These are phyloP conservation scores for Hypoxylon lenormandii DNA, from an alignment of 495 filamentous ascomycete genomes.

Conservation along the genomic window DNA sequence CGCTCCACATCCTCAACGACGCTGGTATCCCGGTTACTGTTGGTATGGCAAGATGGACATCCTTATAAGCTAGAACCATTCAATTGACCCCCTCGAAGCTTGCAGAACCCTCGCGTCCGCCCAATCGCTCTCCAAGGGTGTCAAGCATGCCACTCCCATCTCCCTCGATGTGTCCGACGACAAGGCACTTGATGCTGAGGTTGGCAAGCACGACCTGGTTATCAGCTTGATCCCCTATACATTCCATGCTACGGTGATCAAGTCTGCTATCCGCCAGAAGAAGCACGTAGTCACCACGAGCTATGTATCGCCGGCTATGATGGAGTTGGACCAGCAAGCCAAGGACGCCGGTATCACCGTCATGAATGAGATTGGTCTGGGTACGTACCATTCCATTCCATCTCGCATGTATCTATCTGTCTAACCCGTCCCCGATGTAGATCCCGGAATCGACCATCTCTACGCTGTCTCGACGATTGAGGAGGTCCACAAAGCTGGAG, in stretches of 20 bases:
- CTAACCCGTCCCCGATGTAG: constrained; percentile 8
- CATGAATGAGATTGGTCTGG: constrained; percentile 96
- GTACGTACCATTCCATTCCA: constrained; percentile 52
- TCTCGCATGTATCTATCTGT: neutral
- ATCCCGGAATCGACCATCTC: constrained; percentile 68
- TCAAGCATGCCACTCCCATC: constrained; percentile 77
- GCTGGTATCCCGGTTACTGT: constrained; percentile 83
- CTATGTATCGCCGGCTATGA: constrained; percentile 92
- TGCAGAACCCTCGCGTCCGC: constrained; percentile 86
- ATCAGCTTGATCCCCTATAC: constrained; percentile 92
- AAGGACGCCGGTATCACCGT: constrained; percentile 96
- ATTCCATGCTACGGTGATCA: constrained; percentile 89
- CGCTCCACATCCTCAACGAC: constrained; percentile 79
- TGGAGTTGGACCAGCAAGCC: constrained; percentile 81
- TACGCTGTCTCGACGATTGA: constrained; percentile 92
- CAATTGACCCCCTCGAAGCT: constrained; percentile 61
- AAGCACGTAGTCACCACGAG: constrained; percentile 97
- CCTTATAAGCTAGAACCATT: neutral
- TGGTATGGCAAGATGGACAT: constrained; percentile 66
- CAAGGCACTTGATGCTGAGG: constrained; percentile 78
- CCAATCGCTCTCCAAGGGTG: constrained; percentile 75
- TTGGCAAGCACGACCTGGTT: constrained; percentile 81
- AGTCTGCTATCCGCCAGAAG: constrained; percentile 91
- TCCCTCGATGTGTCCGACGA: constrained; percentile 84
- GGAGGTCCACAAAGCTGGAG: constrained; percentile 82